Base-by-base conservation (phyloP, 331 rosid species). In the Quercus phellos region DNA sequence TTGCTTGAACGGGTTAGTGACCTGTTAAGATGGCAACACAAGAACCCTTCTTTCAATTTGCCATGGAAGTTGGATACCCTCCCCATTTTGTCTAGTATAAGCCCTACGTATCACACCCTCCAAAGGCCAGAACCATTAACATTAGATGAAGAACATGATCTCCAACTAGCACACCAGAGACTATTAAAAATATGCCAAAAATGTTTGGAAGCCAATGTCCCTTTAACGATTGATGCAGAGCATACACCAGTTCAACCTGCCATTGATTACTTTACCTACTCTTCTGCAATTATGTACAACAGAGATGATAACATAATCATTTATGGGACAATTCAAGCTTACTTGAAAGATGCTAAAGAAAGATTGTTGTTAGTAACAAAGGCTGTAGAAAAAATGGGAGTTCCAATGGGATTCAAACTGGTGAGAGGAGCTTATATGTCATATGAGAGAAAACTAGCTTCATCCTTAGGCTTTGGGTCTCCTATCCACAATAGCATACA, bases 391-490 rank as follows among this genome's bases (percentile, higher is more conserved):
- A 73, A 77, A 13, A 86, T 90, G 97, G 89, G 89, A 0, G 16
- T 93, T 29, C 83, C 96, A 1, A 76, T 95, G 82, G 99, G 98
- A 4, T 84, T 95, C 84, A 95, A 95, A 70, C 77, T 93, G 58
- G 99, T 95, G 38, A 85, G 99, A 9, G 99, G 98, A 7, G 99
- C 99, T 68, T 95, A 95, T 38, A 95, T 95, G 98, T 92, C 98
- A 0, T 78, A 84, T 12, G 99, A 95, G 54, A 75, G 82, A 0
- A 79, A 54, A 21, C 29, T 91, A 18, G 98, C 99, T n/a, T 80
- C 82, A 38, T 79, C 95, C 6, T 54, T 89, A 30, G 93, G 98
- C 7, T 85, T 61, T 55, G 86, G 74, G 1, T 92, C 98, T 22
- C 99, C 99, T 9, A 82, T 95, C 72, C 99, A 95, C 77, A 54